Evolutionary conservation across 2,329 filamentous ascomycete species (phyloP).

Genomic region (Lasiodiplodia theobromae): DNA sequence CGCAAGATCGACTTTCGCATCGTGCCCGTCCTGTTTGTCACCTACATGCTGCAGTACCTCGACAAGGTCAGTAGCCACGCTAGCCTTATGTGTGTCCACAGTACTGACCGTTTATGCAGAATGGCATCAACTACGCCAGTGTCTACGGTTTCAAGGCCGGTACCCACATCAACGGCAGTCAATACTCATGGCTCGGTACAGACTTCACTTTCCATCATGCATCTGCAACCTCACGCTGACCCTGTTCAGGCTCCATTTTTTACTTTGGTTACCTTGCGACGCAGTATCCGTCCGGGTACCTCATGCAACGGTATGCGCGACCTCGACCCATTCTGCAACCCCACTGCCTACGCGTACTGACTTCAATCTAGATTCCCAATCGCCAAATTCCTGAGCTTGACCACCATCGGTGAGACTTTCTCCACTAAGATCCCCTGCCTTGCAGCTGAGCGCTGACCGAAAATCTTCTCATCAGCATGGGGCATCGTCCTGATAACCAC

Average conservation of each 20-base stretch:
- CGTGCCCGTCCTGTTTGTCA: constrained; percentile 44
- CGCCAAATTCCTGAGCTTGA: constrained; percentile 53
- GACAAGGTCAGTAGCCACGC: constrained; percentile 46
- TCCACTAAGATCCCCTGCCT: not conserved
- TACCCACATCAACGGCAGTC: constrained; percentile 56
- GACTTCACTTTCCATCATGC: constrained; percentile 27
- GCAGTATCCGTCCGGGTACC: constrained; percentile 54
- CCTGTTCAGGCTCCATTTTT: constrained; percentile 51
- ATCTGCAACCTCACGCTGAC: not conserved
- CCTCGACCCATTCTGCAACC: not conserved
- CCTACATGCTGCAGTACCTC: constrained; percentile 50
- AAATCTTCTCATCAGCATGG: constrained; percentile 39
- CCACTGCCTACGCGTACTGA: constrained; percentile 10
- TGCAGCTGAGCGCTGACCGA: not conserved
- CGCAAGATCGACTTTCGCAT: constrained; percentile 42
- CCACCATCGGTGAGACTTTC: constrained; percentile 43
- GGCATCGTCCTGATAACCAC: constrained; percentile 52
- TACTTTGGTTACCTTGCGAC: constrained; percentile 59
- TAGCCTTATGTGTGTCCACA: not conserved
- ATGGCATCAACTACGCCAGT: constrained; percentile 60
- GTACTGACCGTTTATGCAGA: constrained; percentile 34
- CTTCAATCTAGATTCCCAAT: constrained; percentile 45
- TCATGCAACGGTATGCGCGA: constrained; percentile 47
- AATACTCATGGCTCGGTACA: constrained; percentile 59
- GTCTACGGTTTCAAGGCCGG: constrained; percentile 58